Percentiles rank a stretch among this genome's conserved stretches.
Conservation (phyloP, 805 yeast species). For the Metschnikowia santaceciliae region DNA sequence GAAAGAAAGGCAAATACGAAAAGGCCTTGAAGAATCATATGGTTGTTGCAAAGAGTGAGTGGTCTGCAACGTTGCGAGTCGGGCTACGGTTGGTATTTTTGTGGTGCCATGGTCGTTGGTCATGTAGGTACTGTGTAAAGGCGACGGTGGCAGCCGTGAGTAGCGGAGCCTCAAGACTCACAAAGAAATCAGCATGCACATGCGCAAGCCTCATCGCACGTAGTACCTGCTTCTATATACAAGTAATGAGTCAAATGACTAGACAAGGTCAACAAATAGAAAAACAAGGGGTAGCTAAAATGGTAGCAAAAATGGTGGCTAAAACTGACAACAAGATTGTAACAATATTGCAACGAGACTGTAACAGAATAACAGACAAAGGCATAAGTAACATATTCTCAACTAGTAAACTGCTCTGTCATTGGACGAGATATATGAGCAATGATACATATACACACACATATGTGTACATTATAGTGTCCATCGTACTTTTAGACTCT, state of each 20-base stretch:
- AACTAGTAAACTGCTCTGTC: no score
- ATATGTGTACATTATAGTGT: no score
- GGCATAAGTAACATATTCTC: no score
- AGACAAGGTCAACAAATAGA: no score
- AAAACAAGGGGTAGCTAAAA: no score
- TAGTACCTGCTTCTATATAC: neutral
- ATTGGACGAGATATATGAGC: no score
- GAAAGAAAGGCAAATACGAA: neutral
- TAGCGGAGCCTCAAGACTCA: neutral
- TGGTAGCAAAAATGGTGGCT: no score
- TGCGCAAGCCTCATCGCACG: neutral
- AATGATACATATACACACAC: no score
- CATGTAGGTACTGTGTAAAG: constrained; percentile 1
- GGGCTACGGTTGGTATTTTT: neutral
- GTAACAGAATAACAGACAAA: no score
- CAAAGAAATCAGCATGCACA: neutral
- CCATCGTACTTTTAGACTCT: neutral
- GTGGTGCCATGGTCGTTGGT: neutral
- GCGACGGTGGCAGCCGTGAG: neutral
- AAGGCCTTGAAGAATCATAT: neutral
- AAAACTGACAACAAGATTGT: no score
- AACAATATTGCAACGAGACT: no score
- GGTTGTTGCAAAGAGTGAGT: neutral
- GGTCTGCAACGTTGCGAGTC: neutral
- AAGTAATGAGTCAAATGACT: neutral